Conservation (phyloP, 805 yeast genomes). For the Ogataea populi-albae region DNA sequence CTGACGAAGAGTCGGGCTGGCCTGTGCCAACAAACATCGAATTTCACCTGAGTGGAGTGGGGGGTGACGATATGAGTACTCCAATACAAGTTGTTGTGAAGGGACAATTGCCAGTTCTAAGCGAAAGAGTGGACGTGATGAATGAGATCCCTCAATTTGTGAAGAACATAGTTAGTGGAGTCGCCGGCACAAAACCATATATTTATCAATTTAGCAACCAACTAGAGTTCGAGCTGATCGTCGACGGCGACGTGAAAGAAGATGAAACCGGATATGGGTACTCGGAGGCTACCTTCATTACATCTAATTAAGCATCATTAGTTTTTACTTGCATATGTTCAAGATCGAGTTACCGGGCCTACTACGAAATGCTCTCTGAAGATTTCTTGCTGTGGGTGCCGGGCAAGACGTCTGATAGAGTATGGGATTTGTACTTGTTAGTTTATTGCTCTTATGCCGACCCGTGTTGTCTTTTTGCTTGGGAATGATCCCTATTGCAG, state of each 20-base stretch:
- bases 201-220: constrained; percentile 86
- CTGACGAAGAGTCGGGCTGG: constrained; percentile 90
- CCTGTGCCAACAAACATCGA: constrained; percentile 70
- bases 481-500: too few relatives aligned
- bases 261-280: constrained; percentile 65
- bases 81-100: constrained; percentile 46
- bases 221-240: constrained; percentile 37
- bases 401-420: too few relatives aligned
- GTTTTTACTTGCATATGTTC: constrained; percentile 1
- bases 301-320: constrained; percentile 25
- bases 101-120: constrained; percentile 60
- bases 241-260: constrained; percentile 38
- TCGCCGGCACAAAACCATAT: constrained; percentile 95
- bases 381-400: too few relatives aligned
- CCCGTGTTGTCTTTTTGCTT: too few relatives aligned
- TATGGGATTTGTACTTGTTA: too few relatives aligned
- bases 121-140: constrained; percentile 97
- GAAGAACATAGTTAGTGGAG: constrained; percentile 88
- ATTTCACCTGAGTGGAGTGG: constrained; percentile 42
- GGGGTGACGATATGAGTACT: constrained; percentile 35
- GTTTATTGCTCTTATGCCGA: too few relatives aligned
- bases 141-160: constrained; percentile 93
- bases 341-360: too few relatives aligned
- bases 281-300: constrained; percentile 80
- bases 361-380: too few relatives aligned